phyloP scores from a whole-genome alignment of 805 yeast species.

The Saccharomyces jurei region DNA sequence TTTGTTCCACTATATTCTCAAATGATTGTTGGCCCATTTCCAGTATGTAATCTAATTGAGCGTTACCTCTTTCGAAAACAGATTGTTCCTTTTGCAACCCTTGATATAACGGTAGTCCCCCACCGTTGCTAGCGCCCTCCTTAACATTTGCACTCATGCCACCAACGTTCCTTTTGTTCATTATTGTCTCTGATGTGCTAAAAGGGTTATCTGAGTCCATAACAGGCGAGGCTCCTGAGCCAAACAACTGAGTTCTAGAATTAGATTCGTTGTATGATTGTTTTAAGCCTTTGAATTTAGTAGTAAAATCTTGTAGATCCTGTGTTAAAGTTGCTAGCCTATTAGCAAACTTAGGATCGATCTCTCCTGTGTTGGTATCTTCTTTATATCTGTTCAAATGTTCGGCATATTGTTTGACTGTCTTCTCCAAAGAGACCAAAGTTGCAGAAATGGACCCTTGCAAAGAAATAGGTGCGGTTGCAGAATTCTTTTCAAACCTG shows the following conservation, averaged over 20 bases:
- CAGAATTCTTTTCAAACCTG: constrained; percentile 53
- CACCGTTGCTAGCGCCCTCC: constrained; percentile 5
- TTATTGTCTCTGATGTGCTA: constrained; percentile 5
- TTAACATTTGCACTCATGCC: constrained; percentile 14
- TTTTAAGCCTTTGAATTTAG: constrained; percentile 32
- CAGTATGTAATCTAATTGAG: constrained; percentile 79
- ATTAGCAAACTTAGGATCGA: constrained; percentile 43
- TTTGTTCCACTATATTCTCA: constrained; percentile 80
- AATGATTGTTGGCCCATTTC: constrained; percentile 84
- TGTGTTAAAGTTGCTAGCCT: constrained; percentile 51
- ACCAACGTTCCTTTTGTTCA: constrained; percentile 29
- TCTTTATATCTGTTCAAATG: constrained; percentile 46
- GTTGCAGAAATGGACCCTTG: constrained; percentile 56
- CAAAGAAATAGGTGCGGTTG: constrained; percentile 61
- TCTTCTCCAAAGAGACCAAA: constrained; percentile 62
- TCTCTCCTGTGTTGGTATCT: constrained; percentile 18
- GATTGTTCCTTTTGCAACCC: constrained; percentile 66
- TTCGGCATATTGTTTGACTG: constrained; percentile 49
- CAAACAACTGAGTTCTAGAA: constrained; percentile 23
- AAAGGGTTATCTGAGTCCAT: not conserved
- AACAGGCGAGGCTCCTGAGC: not conserved
- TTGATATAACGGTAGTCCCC: constrained; percentile 35
- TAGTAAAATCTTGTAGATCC: constrained; percentile 28
- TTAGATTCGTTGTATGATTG: constrained; percentile 17
- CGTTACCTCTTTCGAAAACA: constrained; percentile 58